phyloP scores from a whole-genome alignment of 352 stramenopile genomes.

The Phytophthora hybrid region DNA sequence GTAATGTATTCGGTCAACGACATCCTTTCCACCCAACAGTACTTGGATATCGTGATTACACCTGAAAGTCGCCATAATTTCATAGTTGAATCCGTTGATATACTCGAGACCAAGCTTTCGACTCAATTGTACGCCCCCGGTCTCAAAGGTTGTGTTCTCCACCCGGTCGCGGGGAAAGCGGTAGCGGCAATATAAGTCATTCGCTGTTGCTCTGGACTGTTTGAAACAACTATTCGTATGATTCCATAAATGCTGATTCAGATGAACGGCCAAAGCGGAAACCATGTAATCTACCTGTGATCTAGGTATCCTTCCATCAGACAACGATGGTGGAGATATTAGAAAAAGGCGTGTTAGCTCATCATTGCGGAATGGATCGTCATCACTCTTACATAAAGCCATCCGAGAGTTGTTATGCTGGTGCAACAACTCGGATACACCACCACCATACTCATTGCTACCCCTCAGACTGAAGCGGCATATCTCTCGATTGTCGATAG shows the following conservation, averaged over 20 bases:
- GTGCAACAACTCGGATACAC: too few relatives aligned
- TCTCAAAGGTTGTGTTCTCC: background rate
- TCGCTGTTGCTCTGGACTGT: background rate
- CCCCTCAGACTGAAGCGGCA: too few relatives aligned
- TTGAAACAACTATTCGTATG: constrained; percentile 17
- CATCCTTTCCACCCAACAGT: constrained; percentile 12
- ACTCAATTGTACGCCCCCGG: background rate
- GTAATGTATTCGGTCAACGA: constrained; percentile 9
- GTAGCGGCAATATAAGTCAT: background rate
- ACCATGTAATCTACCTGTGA: constrained; percentile 16
- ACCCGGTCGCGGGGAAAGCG: constrained; percentile 3
- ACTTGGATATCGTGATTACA: constrained; percentile 6
- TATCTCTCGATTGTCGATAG: background rate
- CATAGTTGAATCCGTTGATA: constrained; percentile 19
- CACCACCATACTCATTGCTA: too few relatives aligned
- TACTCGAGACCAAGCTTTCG: constrained; percentile 7
- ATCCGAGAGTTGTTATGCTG: too few relatives aligned
- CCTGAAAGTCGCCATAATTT: constrained; percentile 14
- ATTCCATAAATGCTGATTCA: constrained; percentile 21
- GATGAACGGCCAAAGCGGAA: background rate
- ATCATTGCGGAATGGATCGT: constrained; percentile 12
- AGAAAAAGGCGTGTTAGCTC: background rate
- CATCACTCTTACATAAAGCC: too few relatives aligned
- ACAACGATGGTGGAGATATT: background rate
- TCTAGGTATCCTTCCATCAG: background rate